A percentile compares a stretch with the other conserved stretches of the same genome.
These are phyloP conservation scores for Trametes coccinea DNA, from an alignment of 768 basidiomycete genomes.

Conservation along the genomic window DNA sequence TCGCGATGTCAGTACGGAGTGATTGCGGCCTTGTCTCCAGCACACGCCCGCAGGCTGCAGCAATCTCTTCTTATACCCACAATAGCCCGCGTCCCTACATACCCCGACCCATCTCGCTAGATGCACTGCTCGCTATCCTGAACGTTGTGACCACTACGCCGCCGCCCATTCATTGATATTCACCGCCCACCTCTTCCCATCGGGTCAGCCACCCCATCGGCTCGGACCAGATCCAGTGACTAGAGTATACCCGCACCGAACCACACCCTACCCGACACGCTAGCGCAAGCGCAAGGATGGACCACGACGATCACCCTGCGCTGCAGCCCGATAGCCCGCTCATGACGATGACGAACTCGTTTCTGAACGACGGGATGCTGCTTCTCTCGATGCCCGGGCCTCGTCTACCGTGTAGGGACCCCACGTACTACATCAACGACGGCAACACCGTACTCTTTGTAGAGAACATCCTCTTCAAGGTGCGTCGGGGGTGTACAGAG, in stretches of 20 bases:
- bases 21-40: neutral
- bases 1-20: neutral
- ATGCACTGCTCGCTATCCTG: neutral
- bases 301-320: slow-evolving; percentile 25
- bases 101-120: too few species aligned
- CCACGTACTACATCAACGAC: slow-evolving; percentile 61
- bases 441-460: slow-evolving; percentile 70
- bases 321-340: slow-evolving; percentile 34
- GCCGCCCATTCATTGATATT: too few species aligned
- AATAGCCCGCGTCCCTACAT: neutral
- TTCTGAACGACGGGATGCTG: slow-evolving; percentile 34
- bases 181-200: too few species aligned
- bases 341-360: slow-evolving; percentile 34
- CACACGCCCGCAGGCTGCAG: neutral
- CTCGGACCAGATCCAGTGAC: too few species aligned
- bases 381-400: slow-evolving; percentile 34
- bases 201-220: too few species aligned
- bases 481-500: slow-evolving; percentile 29
- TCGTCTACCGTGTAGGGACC: slow-evolving; percentile 24
- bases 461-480: slow-evolving; percentile 68
- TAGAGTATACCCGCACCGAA: neutral
- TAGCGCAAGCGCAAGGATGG: slow-evolving; percentile 19
- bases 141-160: neutral
- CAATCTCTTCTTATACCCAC: neutral
- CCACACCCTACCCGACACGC: slow-evolving; percentile 7